These are phyloP conservation scores for Entonaema liquescens DNA, from an alignment of 495 filamentous ascomycete genomes.

Conservation along the genomic window DNA sequence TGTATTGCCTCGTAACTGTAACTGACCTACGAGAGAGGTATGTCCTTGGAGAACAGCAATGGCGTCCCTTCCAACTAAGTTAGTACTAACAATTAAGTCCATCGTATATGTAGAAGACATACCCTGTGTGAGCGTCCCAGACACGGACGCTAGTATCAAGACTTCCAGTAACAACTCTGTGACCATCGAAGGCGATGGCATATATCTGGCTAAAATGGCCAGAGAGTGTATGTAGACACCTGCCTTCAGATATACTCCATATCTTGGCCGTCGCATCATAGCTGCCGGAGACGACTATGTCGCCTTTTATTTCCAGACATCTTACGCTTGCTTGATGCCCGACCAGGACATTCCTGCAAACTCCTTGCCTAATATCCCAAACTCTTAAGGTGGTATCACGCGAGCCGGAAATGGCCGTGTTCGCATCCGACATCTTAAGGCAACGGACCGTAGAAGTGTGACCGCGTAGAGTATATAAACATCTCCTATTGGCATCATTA, in stretches of 20 bases:
- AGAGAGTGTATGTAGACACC: constrained; percentile 86
- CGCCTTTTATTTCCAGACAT: constrained; percentile 94
- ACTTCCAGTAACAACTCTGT: constrained; percentile 93
- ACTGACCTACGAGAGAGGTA: constrained; percentile 94
- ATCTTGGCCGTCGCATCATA: constrained; percentile 97
- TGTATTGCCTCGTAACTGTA: constrained; percentile 93
- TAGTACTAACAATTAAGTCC: constrained; percentile 30
- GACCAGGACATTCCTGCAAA: constrained; percentile 89
- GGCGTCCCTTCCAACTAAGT: constrained; percentile 65
- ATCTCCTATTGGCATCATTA: constrained; percentile 56
- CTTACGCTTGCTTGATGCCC: constrained; percentile 97
- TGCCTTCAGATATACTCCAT: constrained; percentile 95
- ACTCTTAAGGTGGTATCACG: constrained; percentile 93
- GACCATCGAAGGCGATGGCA: constrained; percentile 95
- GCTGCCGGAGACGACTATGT: constrained; percentile 93
- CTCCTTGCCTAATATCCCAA: constrained; percentile 89
- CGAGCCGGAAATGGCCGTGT: constrained; percentile 94
- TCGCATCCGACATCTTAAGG: constrained; percentile 94
- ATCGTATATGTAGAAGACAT: constrained; percentile 44
- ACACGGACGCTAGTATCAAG: constrained; percentile 96
- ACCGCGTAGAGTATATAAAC: constrained; percentile 85
- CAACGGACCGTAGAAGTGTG: constrained; percentile 97
- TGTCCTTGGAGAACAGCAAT: constrained; percentile 96
- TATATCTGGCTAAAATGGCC: constrained; percentile 99
- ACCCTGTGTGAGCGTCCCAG: constrained; percentile 94